These are phyloP conservation scores for Podosphaera aphanis DNA, from an alignment of 2,329 filamentous ascomycete species.

Conservation along the genomic window DNA sequence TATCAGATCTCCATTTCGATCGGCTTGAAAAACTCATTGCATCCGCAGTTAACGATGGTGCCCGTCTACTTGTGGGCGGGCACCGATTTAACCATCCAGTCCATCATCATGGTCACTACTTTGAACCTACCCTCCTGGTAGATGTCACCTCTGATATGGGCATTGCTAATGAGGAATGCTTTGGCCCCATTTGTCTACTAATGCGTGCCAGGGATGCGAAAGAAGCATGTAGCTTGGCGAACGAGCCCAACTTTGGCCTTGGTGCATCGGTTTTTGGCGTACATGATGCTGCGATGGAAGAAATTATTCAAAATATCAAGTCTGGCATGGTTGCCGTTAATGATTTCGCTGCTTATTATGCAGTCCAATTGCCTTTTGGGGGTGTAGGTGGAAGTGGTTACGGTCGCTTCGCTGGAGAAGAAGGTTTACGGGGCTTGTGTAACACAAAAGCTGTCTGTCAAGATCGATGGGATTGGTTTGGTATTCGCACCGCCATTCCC, in stretches of 20 bases:
- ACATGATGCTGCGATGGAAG: slow-evolving; percentile 34
- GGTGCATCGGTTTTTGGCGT: slow-evolving; percentile 73
- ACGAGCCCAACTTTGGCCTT: slow-evolving; percentile 64
- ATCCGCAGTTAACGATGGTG: slow-evolving; percentile 57
- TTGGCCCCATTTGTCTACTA: slow-evolving; percentile 71
- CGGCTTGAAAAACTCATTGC: slow-evolving; percentile 53
- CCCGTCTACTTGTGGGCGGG: slow-evolving; percentile 61
- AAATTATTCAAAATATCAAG: slow-evolving; percentile 43
- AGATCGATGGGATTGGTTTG: slow-evolving; percentile 41
- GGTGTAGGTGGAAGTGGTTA: slow-evolving; percentile 63
- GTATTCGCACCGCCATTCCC: slow-evolving; percentile 56
- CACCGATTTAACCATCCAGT: slow-evolving; percentile 45
- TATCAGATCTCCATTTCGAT: slow-evolving; percentile 54
- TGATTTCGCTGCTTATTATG: slow-evolving; percentile 84
- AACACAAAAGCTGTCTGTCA: slow-evolving; percentile 72
- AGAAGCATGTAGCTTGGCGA: slow-evolving; percentile 55
- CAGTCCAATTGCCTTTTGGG: slow-evolving; percentile 83
- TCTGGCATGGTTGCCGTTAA: slow-evolving; percentile 88
- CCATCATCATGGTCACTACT: slow-evolving; percentile 68
- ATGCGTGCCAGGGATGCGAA: slow-evolving; percentile 44
- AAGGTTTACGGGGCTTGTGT: slow-evolving; percentile 64
- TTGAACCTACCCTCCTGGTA: slow-evolving; percentile 70
- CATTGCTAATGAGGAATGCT: slow-evolving; percentile 78
- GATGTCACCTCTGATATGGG: slow-evolving; percentile 70
- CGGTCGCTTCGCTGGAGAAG: slow-evolving; percentile 75